Conservation (phyloP, 1,139 yeast genomes). For the Suhomyces terraborum region DNA sequence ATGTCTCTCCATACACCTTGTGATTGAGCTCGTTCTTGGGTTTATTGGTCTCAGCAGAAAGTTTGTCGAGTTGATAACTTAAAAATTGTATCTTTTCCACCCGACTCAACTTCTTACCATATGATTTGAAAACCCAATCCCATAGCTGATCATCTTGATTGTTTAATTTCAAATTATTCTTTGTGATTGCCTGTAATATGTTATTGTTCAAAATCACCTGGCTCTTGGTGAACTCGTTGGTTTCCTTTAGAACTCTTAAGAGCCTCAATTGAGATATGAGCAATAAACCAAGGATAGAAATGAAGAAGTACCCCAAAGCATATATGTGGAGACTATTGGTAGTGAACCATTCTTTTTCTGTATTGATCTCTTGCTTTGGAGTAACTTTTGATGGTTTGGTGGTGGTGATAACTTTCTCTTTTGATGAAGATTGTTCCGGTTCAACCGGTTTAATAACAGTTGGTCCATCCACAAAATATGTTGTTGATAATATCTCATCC, state of each 20-base stretch:
- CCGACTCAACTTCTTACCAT: constrained; percentile 24
- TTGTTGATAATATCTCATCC: constrained; percentile 30
- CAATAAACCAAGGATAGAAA: constrained; percentile 26
- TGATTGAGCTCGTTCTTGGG: neutral
- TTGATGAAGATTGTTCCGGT: neutral
- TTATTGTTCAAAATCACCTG: constrained; percentile 31
- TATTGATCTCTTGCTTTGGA: constrained; percentile 1
- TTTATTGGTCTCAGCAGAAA: neutral
- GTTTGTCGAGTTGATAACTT: constrained; percentile 20
- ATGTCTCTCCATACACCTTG: constrained; percentile 1
- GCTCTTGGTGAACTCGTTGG: constrained; percentile 28
- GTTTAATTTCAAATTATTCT: constrained; percentile 3
- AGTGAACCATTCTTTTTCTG: constrained; percentile 8
- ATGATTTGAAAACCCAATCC: constrained; percentile 26
- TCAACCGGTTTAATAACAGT: constrained; percentile 13
- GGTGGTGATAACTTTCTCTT: neutral
- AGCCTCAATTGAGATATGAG: constrained; percentile 28
- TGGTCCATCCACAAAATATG: constrained; percentile 27
- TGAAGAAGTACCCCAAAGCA: constrained; percentile 19
- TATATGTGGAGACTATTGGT: constrained; percentile 8
- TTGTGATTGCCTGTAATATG: constrained; percentile 17
- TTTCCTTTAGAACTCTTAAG: constrained; percentile 24
- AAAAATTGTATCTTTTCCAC: constrained; percentile 29
- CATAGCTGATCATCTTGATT: constrained; percentile 21
- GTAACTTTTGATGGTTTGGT: neutral